Evolutionary conservation across 1,139 yeast genomes (phyloP), one percentile per base, ranked within the genome.

Genomic region (Pichia kudriavzevii): DNA sequence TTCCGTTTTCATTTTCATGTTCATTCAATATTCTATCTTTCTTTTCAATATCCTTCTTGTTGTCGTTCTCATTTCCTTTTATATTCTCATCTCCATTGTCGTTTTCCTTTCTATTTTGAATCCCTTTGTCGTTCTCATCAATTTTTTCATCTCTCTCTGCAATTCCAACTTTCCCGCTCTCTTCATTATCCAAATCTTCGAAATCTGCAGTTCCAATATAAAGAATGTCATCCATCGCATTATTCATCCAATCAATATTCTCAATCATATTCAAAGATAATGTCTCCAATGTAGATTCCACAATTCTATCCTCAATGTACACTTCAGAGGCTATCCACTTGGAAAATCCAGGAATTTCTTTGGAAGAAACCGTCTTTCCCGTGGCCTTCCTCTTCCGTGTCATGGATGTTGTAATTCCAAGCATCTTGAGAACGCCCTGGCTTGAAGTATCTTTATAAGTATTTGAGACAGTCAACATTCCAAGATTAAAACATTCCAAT

Each of bases 301-400:
- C 44, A 35, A 53, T 24, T 29, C 45, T 47, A 22, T 48, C 52
- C 23, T 52, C 55, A 14, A 49, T 49, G 28, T 49, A 48, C 31
- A 63, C 56, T 45, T 68, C 73, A 21, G 53, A 53, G 19, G 62
- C 59, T 40, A 64, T 55, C 75, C 75, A 69, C 41, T 60, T 63
- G 11, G 66, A 55, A 6, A 69, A 59, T 4, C 72, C 72, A 1
- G 66, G 66, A 7, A 61, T 39, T 15, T 40, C 28, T 28, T 35
- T 18, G 15, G 46, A 23, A 7, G 14, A 13, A 38, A 18, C 22
- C 29, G 22, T n/a, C 22, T 18, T 18, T 17, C 9, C 7, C 22
- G 4, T n/a, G 12, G 13, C 22, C 29, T 26, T 18, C 15, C 12
- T n/a, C 17, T 9, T 18, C 29, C 29, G 10, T 12, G n/a, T n/a